Evolutionary conservation across 2,329 filamentous ascomycete species (phyloP).

Genomic region (Orbilia quercus): DNA sequence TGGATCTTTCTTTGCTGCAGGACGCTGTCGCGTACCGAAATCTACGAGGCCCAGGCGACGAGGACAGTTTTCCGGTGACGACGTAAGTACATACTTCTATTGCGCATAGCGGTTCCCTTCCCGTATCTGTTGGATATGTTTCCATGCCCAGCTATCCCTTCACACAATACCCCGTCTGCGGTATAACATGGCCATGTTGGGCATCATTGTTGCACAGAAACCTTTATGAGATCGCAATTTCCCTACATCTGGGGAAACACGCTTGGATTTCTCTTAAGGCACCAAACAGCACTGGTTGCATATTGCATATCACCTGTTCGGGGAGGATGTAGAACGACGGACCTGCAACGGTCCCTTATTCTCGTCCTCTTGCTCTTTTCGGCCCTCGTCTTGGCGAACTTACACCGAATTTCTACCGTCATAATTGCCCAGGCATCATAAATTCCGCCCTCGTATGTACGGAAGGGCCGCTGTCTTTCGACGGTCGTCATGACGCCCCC

Average conservation of each 20-base stretch:
- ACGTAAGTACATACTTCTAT: slow-evolving; percentile 43
- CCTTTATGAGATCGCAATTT: slow-evolving; percentile 51
- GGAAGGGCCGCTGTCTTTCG: slow-evolving; percentile 43
- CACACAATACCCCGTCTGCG: neutral
- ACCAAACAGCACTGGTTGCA: slow-evolving; percentile 25
- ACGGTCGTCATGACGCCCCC: slow-evolving; percentile 26
- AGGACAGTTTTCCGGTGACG: slow-evolving; percentile 13
- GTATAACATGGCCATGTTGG: slow-evolving; percentile 21
- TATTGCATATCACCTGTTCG: slow-evolving; percentile 39
- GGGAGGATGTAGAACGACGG: slow-evolving; percentile 11
- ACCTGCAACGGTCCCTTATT: slow-evolving; percentile 16
- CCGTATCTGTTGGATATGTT: slow-evolving; percentile 4
- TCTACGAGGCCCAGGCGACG: slow-evolving; percentile 13
- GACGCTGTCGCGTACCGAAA: slow-evolving; percentile 25
- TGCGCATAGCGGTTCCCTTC: too few relatives aligned
- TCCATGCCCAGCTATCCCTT: neutral
- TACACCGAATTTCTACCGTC: slow-evolving; percentile 9
- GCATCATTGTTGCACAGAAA: slow-evolving; percentile 19
- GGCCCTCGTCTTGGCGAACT: slow-evolving; percentile 12
- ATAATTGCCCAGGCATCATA: slow-evolving; percentile 18
- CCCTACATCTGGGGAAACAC: slow-evolving; percentile 25
- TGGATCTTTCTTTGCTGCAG: slow-evolving; percentile 50
- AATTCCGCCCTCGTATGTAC: slow-evolving; percentile 34
- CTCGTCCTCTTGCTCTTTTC: slow-evolving; percentile 20
- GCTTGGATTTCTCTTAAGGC: slow-evolving; percentile 12